Evolutionary conservation across 495 filamentous ascomycete genomes (phyloP).

Genomic region (Penicillium pancosmium): DNA sequence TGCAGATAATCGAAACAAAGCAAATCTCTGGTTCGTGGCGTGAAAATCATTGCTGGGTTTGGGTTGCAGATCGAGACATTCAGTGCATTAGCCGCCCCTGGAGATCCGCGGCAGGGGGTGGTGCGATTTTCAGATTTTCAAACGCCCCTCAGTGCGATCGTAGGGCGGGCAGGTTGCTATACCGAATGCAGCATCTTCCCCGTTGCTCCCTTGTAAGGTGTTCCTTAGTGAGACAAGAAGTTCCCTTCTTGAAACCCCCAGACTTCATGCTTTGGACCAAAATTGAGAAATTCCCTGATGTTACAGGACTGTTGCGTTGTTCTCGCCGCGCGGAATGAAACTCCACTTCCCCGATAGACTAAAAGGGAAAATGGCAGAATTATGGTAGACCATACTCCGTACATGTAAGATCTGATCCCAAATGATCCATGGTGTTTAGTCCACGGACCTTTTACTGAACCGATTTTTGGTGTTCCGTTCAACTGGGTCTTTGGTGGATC

Average conservation of each 20-base stretch:
- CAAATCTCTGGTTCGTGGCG: not conserved
- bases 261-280: not conserved
- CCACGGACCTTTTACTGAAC: not conserved
- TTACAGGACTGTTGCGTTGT: not conserved
- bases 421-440: not conserved
- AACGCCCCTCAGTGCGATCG: slow-evolving; percentile 1
- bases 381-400: not conserved
- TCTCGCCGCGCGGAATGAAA: not conserved
- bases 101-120: not conserved
- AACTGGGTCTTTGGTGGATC: slow-evolving; percentile 1
- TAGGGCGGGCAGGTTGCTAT: not conserved
- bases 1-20: not conserved
- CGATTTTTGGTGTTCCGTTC: not conserved
- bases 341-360: not conserved
- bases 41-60: not conserved
- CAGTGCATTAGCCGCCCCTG: not conserved
- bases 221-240: not conserved
- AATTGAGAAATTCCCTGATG: not conserved
- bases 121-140: not conserved
- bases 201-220: not conserved
- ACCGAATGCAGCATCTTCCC: not conserved
- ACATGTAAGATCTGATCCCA: not conserved
- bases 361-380: not conserved
- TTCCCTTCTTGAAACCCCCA: not conserved
- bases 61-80: slow-evolving; percentile 4